These are phyloP conservation scores for Colletotrichum tofieldiae DNA, from an alignment of 2,329 filamentous ascomycete species.

Conservation along the genomic window DNA sequence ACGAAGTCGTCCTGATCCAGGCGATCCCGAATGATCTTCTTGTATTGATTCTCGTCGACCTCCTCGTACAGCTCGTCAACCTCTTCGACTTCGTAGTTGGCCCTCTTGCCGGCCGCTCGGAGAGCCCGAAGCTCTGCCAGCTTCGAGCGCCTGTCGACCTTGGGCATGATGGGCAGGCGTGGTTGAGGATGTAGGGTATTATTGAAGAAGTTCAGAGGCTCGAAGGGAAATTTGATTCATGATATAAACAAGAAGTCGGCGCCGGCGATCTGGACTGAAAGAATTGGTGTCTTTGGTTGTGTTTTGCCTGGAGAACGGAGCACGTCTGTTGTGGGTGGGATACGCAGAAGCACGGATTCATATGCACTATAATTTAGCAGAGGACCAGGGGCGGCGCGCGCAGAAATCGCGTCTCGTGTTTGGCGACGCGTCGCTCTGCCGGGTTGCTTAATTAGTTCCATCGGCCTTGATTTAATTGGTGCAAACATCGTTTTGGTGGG, in stretches of 20 bases:
- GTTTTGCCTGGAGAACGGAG: slow-evolving; percentile 7
- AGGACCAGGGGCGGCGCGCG: slow-evolving; percentile 35
- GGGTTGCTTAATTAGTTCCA: slow-evolving; percentile 31
- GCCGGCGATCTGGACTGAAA: neutral
- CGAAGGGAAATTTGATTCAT: slow-evolving; percentile 18
- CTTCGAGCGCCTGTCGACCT: slow-evolving; percentile 63
- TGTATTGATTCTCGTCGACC: slow-evolving; percentile 97
- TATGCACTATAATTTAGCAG: slow-evolving; percentile 34
- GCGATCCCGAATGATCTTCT: slow-evolving; percentile 91
- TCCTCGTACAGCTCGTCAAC: slow-evolving; percentile 92
- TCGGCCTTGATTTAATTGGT: slow-evolving; percentile 25
- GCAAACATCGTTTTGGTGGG: neutral
- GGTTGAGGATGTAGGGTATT: neutral
- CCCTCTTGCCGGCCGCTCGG: slow-evolving; percentile 91
- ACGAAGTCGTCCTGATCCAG: slow-evolving; percentile 98
- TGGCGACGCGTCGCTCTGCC: slow-evolving; percentile 36
- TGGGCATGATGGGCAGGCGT: slow-evolving; percentile 56
- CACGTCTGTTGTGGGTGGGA: slow-evolving; percentile 16
- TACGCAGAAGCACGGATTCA: slow-evolving; percentile 22
- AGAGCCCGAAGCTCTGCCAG: slow-evolving; percentile 87
- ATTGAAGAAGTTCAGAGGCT: neutral
- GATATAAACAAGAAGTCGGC: neutral
- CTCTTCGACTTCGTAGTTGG: slow-evolving; percentile 88
- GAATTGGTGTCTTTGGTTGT: slow-evolving; percentile 21
- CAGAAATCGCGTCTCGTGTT: slow-evolving; percentile 38